Base-by-base conservation (phyloP, 768 basidiomycete genomes). In the Mycena capillaripes region DNA sequence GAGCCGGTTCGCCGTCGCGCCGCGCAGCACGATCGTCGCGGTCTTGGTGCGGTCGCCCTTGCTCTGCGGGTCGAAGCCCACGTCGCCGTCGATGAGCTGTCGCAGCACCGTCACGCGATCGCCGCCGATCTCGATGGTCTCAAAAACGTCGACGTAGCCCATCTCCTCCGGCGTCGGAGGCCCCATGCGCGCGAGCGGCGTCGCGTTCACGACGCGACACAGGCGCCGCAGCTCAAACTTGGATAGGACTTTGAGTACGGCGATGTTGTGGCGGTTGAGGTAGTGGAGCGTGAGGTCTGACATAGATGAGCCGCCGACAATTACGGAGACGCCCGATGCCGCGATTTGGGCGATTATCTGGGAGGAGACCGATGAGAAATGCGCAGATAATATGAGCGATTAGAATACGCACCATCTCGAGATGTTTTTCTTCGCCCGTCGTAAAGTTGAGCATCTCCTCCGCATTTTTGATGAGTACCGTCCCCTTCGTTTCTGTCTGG, bases 401-500 rank as follows among this genome's bases (percentile, higher is more conserved):
- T 7, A 6, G 42, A 36, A 40, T 27, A 21, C 72, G 27, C 34
- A 91, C 93, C 87, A 95, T 97, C 87, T 98, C 97, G 61, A 98
- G 87, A 78, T 98, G 97, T 81, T 97, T 93, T 83, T 99, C 98
- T 83, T 99, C 98, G 21, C 96, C 98, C 4, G 90, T 87, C 0
- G 97, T 97, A 78, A 99, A 99, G 85, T 98, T 97, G 74, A 99
- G 88, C 91, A 99, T 95, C 80, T 99, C 97, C 55, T 97, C 93
- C 11, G 97, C 95, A 80, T 90, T 98, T 81, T 97, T 95, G 77
- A 99, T 89, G 56, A 99, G 88, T 14, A 99, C 98, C 10, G 98
- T 99, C 60, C 98, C 98, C 82, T 99, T 99, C 21, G 98, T 99
- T 83, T 99, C 98, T 7, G 98, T 99, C 83, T 99, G 97, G 3